These are phyloP conservation scores for Coniosporium apollinis DNA, from an alignment of 495 filamentous ascomycete genomes.

Conservation along the genomic window DNA sequence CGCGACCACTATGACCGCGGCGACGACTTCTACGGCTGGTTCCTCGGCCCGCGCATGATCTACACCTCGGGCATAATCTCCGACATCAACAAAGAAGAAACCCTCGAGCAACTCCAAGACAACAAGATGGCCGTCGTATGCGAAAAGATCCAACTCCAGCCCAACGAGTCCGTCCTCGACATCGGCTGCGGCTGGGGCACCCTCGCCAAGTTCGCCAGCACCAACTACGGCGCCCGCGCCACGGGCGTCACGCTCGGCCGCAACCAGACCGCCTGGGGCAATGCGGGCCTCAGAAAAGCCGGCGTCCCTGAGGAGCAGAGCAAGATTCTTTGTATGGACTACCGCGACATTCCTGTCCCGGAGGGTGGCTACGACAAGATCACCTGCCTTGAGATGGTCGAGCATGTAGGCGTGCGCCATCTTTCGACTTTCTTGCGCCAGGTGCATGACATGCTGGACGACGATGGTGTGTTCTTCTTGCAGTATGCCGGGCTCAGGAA, in stretches of 20 bases:
- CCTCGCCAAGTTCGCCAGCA: slow-evolving; percentile 59
- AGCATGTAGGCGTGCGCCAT: slow-evolving; percentile 73
- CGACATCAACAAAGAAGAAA: slow-evolving; percentile 57
- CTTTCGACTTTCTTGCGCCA: slow-evolving; percentile 52
- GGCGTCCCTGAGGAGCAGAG: slow-evolving; percentile 55
- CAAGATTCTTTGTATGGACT: slow-evolving; percentile 66
- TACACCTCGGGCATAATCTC: slow-evolving; percentile 74
- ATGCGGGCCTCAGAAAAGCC: slow-evolving; percentile 50
- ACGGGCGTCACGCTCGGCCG: slow-evolving; percentile 69
- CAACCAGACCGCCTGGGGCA: slow-evolving; percentile 77
- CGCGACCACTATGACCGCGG: slow-evolving; percentile 77
- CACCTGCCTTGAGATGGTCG: slow-evolving; percentile 77
- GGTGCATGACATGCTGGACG: slow-evolving; percentile 70
- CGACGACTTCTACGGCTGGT: slow-evolving; percentile 82
- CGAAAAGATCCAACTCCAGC: slow-evolving; percentile 62
- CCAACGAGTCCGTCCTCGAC: slow-evolving; percentile 58
- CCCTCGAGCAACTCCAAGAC: slow-evolving; percentile 72
- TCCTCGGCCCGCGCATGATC: slow-evolving; percentile 80
- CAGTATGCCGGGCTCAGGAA: slow-evolving; percentile 72
- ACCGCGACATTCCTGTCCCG: slow-evolving; percentile 62
- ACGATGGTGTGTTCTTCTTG: slow-evolving; percentile 70
- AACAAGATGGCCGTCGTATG: slow-evolving; percentile 78
- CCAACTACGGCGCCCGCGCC: slow-evolving; percentile 59
- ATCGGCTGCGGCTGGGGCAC: slow-evolving; percentile 85
- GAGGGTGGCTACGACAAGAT: slow-evolving; percentile 65